Evolutionary conservation across 2,329 filamentous ascomycete species (phyloP).

Genomic region (Hymenoscyphus albidus): DNA sequence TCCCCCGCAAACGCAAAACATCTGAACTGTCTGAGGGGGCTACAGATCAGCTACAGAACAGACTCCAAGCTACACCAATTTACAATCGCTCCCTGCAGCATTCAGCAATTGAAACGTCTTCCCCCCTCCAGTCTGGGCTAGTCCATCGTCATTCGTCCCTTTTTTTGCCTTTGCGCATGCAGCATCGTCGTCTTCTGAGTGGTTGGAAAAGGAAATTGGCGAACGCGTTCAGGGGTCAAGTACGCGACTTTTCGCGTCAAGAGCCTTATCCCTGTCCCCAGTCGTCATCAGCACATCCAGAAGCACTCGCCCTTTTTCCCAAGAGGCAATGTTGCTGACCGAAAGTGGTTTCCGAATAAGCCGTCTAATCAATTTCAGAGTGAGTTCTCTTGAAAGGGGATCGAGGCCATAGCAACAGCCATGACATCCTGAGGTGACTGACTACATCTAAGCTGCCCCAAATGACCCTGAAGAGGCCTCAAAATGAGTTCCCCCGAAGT

Average conservation of each 20-base stretch:
- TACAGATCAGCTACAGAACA: background rate
- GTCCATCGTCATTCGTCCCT: background rate
- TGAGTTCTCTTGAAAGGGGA: too few species aligned
- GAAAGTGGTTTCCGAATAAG: too few species aligned
- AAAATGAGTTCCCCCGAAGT: too few species aligned
- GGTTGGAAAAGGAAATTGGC: slow-evolving; percentile 8
- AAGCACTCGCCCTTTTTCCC: background rate
- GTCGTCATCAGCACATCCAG: background rate
- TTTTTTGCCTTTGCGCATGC: background rate
- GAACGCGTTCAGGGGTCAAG: background rate
- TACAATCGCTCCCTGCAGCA: background rate
- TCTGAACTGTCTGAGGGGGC: slow-evolving; percentile 9
- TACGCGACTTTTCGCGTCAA: slow-evolving; percentile 12
- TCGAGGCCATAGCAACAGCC: too few species aligned
- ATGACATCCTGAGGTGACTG: too few species aligned
- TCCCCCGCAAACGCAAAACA: slow-evolving; percentile 9
- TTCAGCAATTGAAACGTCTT: background rate
- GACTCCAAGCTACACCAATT: background rate
- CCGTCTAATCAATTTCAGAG: too few species aligned
- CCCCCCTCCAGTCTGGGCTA: background rate
- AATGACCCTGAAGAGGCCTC: too few species aligned
- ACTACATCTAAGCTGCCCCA: too few species aligned
- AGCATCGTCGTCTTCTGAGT: slow-evolving; percentile 5
- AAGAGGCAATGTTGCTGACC: background rate
- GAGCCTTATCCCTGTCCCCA: background rate